A percentile compares a stretch with the other conserved stretches of the same genome.
phyloP scores from a whole-genome alignment of 2,329 filamentous ascomycete genomes.

The Leptographium procerum region DNA sequence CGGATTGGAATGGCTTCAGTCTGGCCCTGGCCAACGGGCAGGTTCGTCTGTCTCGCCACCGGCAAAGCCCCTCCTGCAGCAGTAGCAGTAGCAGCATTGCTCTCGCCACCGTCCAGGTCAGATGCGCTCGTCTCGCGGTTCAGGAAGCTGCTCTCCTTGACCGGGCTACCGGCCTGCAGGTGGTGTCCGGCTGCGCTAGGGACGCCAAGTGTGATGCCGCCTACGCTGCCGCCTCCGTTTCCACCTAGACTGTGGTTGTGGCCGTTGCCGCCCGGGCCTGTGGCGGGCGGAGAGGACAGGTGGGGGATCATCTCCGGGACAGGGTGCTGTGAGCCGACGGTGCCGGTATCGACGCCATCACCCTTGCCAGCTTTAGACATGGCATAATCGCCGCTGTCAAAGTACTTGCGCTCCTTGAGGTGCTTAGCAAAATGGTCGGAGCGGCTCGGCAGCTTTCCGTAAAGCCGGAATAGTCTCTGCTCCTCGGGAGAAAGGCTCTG shows the following conservation, averaged over 20 bases:
- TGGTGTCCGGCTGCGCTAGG: conserved; percentile 31
- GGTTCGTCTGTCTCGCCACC: not conserved
- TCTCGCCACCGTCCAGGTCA: conserved; percentile 22
- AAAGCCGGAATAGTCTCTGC: conserved; percentile 90
- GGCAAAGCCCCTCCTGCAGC: conserved; percentile 12
- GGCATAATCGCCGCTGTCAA: conserved; percentile 92
- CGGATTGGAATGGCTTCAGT: conserved; percentile 52
- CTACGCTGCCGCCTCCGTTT: conserved; percentile 15
- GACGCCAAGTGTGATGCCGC: conserved; percentile 29
- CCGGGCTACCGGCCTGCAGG: conserved; percentile 60
- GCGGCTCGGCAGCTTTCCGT: conserved; percentile 94
- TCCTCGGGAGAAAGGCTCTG: conserved; percentile 90
- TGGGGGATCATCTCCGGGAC: conserved; percentile 92
- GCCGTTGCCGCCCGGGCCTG: conserved; percentile 18
- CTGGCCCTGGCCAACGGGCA: conserved; percentile 9
- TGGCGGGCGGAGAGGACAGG: conserved; percentile 54
- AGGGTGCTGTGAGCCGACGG: conserved; percentile 88
- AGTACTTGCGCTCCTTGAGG: conserved; percentile 98
- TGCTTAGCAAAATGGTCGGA: conserved; percentile 97
- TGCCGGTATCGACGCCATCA: conserved; percentile 83
- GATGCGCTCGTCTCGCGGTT: conserved; percentile 70
- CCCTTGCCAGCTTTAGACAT: conserved; percentile 96
- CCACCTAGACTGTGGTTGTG: conserved; percentile 15
- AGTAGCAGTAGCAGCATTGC: conserved; percentile 5
- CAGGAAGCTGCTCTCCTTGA: conserved; percentile 84